These are phyloP conservation scores for Pythium dissimile DNA, from an alignment of 352 stramenopile species.

Conservation along the genomic window DNA sequence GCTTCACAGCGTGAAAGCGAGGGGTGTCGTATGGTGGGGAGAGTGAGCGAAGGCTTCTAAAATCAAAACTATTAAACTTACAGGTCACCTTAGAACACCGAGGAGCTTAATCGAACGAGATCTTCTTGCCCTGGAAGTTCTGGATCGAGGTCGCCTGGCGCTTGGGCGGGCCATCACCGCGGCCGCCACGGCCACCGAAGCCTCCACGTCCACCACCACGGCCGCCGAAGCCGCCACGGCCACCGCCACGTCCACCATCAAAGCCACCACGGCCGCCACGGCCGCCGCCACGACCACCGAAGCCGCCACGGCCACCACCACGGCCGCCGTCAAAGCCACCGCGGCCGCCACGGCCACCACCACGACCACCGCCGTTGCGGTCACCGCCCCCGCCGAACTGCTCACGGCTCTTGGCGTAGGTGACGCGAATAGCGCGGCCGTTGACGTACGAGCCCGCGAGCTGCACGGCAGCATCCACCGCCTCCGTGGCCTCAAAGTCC, in stretches of 20 bases:
- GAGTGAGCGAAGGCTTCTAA: conserved; percentile 12
- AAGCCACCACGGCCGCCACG: conserved; percentile 29
- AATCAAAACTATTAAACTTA: conserved; percentile 29
- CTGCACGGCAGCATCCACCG: conserved; percentile 89
- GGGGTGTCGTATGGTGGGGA: background rate
- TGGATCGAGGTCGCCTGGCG: conserved; percentile 90
- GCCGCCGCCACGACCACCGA: conserved; percentile 39
- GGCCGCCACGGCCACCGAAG: conserved; percentile 46
- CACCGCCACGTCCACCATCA: conserved; percentile 10
- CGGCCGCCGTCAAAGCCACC: conserved; percentile 65
- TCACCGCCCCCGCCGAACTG: conserved; percentile 31
- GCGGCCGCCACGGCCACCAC: conserved; percentile 60
- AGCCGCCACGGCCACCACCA: conserved; percentile 43
- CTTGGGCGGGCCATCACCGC: conserved; percentile 69
- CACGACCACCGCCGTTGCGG: conserved; percentile 25
- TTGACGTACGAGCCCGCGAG: conserved; percentile 91
- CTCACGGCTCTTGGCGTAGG: conserved; percentile 89
- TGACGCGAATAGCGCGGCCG: conserved; percentile 93
- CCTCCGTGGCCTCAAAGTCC: conserved; percentile 94
- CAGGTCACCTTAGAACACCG: conserved; percentile 5
- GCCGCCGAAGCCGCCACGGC: conserved; percentile 28
- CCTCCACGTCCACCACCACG: conserved; percentile 32
- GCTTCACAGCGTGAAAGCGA: background rate
- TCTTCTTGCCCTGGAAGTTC: conserved; percentile 95
- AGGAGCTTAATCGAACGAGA: conserved; percentile 91